These are phyloP conservation scores for Ophiostoma sp. DNA, from an alignment of 2,329 filamentous ascomycete genomes.

Conservation along the genomic window DNA sequence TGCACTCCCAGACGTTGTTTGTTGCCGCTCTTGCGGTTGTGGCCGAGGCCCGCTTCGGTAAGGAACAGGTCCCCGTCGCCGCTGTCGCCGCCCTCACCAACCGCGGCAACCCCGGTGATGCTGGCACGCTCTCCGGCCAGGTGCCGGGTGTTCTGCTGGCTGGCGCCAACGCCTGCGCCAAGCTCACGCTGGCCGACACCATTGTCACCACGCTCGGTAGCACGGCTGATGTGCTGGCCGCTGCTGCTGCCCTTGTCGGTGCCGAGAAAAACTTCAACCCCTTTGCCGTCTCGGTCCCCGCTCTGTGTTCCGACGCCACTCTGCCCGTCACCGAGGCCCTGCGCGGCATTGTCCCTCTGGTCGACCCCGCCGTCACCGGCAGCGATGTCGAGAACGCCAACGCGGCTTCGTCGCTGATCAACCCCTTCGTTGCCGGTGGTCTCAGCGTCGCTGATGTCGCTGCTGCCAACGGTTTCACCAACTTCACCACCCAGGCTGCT, in stretches of 20 bases:
- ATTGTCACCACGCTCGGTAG: conserved; percentile 62
- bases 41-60: conserved; percentile 59
- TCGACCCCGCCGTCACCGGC: conserved; percentile 63
- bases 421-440: conserved; percentile 59
- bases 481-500: conserved; percentile 51
- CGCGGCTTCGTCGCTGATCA: conserved; percentile 51
- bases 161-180: conserved; percentile 65
- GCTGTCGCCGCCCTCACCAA: conserved; percentile 55
- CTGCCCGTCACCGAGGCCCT: conserved; percentile 63
- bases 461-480: conserved; percentile 60
- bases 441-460: conserved; percentile 67
- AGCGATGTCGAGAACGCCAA: conserved; percentile 61
- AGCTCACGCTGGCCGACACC: conserved; percentile 62
- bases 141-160: conserved; percentile 64
- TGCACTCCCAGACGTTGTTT: conserved; percentile 47
- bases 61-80: conserved; percentile 60
- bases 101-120: conserved; percentile 57
- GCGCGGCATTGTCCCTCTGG: conserved; percentile 65
- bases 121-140: conserved; percentile 62
- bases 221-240: conserved; percentile 58
- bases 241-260: conserved; percentile 43
- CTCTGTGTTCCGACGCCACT: conserved; percentile 62
- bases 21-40: conserved; percentile 46
- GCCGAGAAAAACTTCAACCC: conserved; percentile 41
- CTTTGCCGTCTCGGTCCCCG: conserved; percentile 58